Evolutionary conservation across 2,329 filamentous ascomycete species (phyloP), one percentile per base, ranked within the genome.

Genomic region (Aspergillus sp.): DNA sequence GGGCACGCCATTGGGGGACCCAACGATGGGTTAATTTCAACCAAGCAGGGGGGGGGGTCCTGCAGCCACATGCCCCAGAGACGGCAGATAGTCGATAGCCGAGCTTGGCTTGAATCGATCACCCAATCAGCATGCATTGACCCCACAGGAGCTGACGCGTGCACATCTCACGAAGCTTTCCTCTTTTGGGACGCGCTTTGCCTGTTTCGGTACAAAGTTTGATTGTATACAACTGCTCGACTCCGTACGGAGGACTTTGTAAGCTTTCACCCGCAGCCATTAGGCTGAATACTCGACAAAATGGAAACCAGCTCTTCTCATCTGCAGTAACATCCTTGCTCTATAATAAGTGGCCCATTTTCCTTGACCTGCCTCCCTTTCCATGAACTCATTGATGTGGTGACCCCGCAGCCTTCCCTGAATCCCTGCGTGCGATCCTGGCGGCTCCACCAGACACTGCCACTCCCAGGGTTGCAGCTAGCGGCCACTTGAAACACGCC

Each of bases 71-170:
- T 54, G 52, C 56, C 57, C 58, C 47, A 52, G 56, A 55, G 58
- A 66, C 67, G 67, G 67, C 67, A 70, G 67, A 70, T 70, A 66
- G 65, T 70, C 67, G 67, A 70, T 70, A 70, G 67, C 67, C 67
- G 66, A 66, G 54, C 66, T 70, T 70, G 67, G 67, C 66, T 60
- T 25, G 11, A 13, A 11, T n/a, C 47, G 60, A 67, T 68, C 46
- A 57, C 48, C 67, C 67, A 70, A 68, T 70, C 38, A 61, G 3
- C 47, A 19, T 1, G 16, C 1, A 2, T 1, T 5, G 5, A 55
- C 2, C 51, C 63, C 63, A 62, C 54, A 54, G 17, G 43, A 69
- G 66, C 67, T 70, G 65, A 70, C 67, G 67, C 67, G 67, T 70
- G 65, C 65, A 64, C 58, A 60, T 64, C 58, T 60, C 50, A 50